A percentile compares a stretch with the other conserved stretches of the same genome.
Conservation (phyloP, 75 land plant genomes). For the Pinus tabuliformis region DNA sequence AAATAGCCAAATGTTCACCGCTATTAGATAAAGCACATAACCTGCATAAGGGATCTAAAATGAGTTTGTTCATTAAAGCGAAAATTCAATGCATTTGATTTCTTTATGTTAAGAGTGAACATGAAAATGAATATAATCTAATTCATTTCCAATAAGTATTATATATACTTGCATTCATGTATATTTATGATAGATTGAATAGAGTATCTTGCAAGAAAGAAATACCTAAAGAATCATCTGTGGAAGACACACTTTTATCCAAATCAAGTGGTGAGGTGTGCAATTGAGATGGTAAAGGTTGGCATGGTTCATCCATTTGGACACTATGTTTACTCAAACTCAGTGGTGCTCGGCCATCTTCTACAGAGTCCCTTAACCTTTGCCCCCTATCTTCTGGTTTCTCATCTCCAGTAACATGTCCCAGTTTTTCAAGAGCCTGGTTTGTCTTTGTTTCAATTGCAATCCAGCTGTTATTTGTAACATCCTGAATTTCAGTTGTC, state of each 20-base stretch:
- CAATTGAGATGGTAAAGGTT: not conserved
- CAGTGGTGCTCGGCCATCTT: not conserved
- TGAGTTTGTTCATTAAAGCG: not conserved
- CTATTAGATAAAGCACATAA: not conserved
- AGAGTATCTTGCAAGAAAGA: not conserved
- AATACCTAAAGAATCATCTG: not conserved
- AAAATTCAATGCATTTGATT: not conserved
- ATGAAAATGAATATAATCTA: not conserved
- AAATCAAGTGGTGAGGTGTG: not conserved
- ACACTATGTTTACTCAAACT: not conserved
- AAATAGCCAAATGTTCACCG: not conserved
- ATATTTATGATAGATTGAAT: not conserved
- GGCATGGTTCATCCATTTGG: conserved; percentile 2
- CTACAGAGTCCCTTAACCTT: not conserved
- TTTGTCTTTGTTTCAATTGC: not conserved
- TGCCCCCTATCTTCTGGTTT: not conserved
- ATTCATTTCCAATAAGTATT: not conserved
- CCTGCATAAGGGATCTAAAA: not conserved
- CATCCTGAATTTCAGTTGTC: conserved; percentile 3
- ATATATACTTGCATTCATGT: not conserved
- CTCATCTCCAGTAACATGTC: not conserved
- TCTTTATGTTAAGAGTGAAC: not conserved
- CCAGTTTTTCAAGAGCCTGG: not conserved
- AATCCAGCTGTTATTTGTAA: not conserved
- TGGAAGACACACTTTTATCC: conserved; percentile 3